Base-by-base conservation (phyloP, 202 grass and related monocot genomes). In the Elaeis oleifera region DNA sequence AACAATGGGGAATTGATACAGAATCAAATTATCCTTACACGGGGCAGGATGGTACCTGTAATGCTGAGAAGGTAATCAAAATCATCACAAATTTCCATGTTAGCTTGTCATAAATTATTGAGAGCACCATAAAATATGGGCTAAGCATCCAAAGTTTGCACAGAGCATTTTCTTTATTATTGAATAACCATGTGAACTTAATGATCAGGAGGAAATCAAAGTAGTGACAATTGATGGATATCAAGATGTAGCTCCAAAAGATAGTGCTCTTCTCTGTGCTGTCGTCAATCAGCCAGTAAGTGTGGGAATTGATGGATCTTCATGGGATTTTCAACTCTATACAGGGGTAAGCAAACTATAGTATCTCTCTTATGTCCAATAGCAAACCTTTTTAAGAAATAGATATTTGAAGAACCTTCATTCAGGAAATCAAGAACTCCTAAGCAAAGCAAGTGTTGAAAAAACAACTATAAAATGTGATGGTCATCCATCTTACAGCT, bases 281-380 rank as follows among this genome's bases (percentile, higher is more conserved):
- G 80, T 73, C 14, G 68, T 69, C 56, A 32, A 73, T 17, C 80
- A 77, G 22, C 80, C 80, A 19, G 36, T 82, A 18, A 82, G 80
- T 63, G 80, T 82, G 2, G 80, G 80, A 15, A 82, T 82, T 58
- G 80, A 77, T 73, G 80, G 56, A 6, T 82, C 80, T 62, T 77
- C 80, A 50, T 58, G 68, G n/a, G 80, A 82, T 53, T 82, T 82
- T 65, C 80, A 82, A 26, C 68, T 82, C 5, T 82, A 82, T 19
- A 73, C 80, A 1, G 73, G 68, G 53, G 80, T 82, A 82, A 61
- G 66, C 56, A 28, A 58, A 21, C 51, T 25, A 44, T 50, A 27
- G 16, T 22, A 50, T 53, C 54, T 73, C 22, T 23, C 5, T 54
- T 73, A 31, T 14, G 32, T 62, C 52, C 19, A 21, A 2, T 54